Evolutionary conservation across 1,284 basidiomycete species (phyloP), one percentile per base, ranked within the genome.

Genomic region (Cutaneotrichosporon sp.): DNA sequence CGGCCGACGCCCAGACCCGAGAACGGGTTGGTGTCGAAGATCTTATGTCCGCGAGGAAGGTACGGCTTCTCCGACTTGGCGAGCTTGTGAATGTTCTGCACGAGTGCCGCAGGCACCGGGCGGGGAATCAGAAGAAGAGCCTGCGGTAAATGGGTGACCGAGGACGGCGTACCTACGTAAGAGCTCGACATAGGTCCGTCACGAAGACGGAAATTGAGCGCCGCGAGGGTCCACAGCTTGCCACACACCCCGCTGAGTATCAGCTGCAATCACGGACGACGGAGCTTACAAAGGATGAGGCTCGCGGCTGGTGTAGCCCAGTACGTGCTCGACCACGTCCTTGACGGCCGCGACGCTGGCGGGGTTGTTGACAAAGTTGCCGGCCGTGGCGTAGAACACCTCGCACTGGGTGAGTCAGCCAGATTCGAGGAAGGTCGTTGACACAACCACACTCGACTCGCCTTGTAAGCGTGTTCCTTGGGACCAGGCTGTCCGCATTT

Each of bases 11-110:
- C 48, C 10, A 59, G 51, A 1, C 54, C 54, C 15, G 13, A 36
- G 46, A 59, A 59, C 13, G 58, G 58, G 41, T 53, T 53, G 30
- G 23, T 8, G 49, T 59, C 58, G 43, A 59, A 48, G 18, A 55
- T 13, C 22, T 50, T 44, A 36, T 56, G 54, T 8, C 45, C 33
- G 38, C 46, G 43, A 2, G 58, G 54, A 3, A 15, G 40, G 46
- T 54, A 56, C 4, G 48, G 43, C 39, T 51, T 53, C 45, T 55
- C 54, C 17, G 43, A 38, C 14, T 41, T 34, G n/a, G 45, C 49
- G 7, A 59, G 36, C n/a, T 46, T 54, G 33, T 54, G 51, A 2
- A 59, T 26, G 4, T 36, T 49, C 12, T 42, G 34, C 13, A 49
- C 23, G 9, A 59, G 46, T 18, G 41, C n/a, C 21, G 38, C 22